phyloP scores from a whole-genome alignment of 768 basidiomycete species.

The Lactarius trivialis region DNA sequence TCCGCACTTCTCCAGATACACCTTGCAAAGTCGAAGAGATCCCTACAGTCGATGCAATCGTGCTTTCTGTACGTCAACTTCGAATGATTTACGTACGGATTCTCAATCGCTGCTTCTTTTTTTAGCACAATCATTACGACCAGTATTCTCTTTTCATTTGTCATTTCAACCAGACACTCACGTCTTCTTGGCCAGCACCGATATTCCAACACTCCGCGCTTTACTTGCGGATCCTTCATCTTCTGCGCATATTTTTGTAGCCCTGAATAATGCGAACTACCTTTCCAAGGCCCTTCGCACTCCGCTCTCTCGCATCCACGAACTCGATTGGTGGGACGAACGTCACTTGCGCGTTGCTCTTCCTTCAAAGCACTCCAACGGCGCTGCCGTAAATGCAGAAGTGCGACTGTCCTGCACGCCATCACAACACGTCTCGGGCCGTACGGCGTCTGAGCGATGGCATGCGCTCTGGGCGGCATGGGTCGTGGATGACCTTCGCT shows the following conservation, averaged over 20 bases:
- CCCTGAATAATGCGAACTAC: constrained; percentile 38
- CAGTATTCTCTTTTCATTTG: constrained; percentile 24
- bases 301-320: constrained; percentile 31
- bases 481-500: constrained; percentile 48
- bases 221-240: constrained; percentile 25
- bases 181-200: constrained; percentile 26
- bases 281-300: constrained; percentile 31
- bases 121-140: constrained; percentile 35
- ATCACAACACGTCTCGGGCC: constrained; percentile 56
- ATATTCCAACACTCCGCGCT: constrained; percentile 30
- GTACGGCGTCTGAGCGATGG: constrained; percentile 44
- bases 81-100: not conserved
- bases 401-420: constrained; percentile 55
- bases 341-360: constrained; percentile 27
- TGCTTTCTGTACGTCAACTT: constrained; percentile 36
- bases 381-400: constrained; percentile 19
- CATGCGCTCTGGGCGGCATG: constrained; percentile 62
- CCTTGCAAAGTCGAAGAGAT: constrained; percentile 38
- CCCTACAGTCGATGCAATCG: constrained; percentile 43
- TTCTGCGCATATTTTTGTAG: constrained; percentile 39
- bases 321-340: constrained; percentile 48
- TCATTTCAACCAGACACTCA: not conserved
- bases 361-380: constrained; percentile 10
- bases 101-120: not conserved
- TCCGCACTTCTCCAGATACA: constrained; percentile 23